phyloP scores from a whole-genome alignment of 768 basidiomycete species.

The Russula ochroleuca region DNA sequence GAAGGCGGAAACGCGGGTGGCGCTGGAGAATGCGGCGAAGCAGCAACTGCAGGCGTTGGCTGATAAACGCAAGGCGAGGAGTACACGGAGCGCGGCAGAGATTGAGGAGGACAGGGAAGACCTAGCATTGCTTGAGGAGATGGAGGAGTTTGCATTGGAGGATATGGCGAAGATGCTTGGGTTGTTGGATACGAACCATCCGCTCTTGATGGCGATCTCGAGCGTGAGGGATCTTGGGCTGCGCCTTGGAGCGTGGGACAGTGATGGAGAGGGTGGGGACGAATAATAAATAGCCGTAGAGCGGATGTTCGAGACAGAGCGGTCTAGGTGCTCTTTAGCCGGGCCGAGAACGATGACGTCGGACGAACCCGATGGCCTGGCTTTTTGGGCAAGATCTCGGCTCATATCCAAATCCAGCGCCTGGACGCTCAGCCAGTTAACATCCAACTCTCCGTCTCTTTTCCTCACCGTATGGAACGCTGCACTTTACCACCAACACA shows the following conservation, averaged over 20 bases:
- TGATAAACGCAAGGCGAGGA: conserved; percentile 57
- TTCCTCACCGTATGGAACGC: neutral
- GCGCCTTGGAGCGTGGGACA: conserved; percentile 35
- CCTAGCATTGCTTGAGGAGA: conserved; percentile 68
- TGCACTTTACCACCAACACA: neutral
- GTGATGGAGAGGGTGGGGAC: conserved; percentile 21
- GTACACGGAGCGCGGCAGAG: conserved; percentile 36
- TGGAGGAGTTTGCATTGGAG: conserved; percentile 77
- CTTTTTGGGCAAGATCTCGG: neutral
- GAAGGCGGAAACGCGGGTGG: conserved; percentile 46
- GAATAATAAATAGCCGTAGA: conserved; percentile 3
- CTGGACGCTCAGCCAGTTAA: neutral
- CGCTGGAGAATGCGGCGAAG: conserved; percentile 64
- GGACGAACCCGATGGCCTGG: neutral
- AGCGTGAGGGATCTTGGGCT: conserved; percentile 69
- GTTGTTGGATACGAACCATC: conserved; percentile 54
- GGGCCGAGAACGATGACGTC: neutral
- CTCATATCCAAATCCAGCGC: neutral
- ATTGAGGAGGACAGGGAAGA: conserved; percentile 61
- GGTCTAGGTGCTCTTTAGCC: neutral
- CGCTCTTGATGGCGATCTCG: conserved; percentile 63
- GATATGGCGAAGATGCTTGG: conserved; percentile 67
- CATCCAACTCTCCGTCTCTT: neutral
- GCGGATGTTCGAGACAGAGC: neutral
- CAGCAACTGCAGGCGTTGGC: conserved; percentile 65